Conservation (phyloP, 2,329 filamentous ascomycete species). For the Fonsecaea multimorphosa region DNA sequence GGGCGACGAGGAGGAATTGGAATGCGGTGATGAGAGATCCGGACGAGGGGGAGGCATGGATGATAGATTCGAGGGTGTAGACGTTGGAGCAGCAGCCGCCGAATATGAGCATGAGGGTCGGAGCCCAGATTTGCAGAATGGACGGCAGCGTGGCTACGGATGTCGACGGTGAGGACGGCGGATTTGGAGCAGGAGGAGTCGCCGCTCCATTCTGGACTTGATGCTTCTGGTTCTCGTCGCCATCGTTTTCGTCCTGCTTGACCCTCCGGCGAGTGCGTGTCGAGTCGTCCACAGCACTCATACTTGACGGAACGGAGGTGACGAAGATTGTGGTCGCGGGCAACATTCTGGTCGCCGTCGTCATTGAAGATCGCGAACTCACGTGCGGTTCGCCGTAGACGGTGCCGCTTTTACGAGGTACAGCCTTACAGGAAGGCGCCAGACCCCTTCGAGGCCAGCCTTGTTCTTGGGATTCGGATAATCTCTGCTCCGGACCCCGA, state of each 20-base stretch:
- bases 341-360: background rate
- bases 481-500: background rate
- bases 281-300: background rate
- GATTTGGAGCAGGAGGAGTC: background rate
- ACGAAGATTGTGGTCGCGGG: background rate
- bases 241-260: background rate
- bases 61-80: slow-evolving; percentile 93
- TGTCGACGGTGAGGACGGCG: background rate
- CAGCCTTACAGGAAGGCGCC: background rate
- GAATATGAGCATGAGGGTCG: slow-evolving; percentile 85
- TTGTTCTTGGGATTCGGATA: background rate
- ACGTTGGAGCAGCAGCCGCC: slow-evolving; percentile 95
- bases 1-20: slow-evolving; percentile 82
- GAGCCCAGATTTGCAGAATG: slow-evolving; percentile 35
- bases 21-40: slow-evolving; percentile 87
- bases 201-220: background rate
- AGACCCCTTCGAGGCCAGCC: background rate
- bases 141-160: slow-evolving; percentile 6
- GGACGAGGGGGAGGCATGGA: slow-evolving; percentile 85
- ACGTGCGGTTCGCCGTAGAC: background rate
- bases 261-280: background rate
- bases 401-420: too few relatives aligned
- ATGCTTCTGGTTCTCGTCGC: background rate
- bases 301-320: background rate
- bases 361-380: slow-evolving; percentile 3